These are phyloP conservation scores for Ichthyophonus hoferi DNA, from an alignment of 208 protist genomes.

Conservation along the genomic window DNA sequence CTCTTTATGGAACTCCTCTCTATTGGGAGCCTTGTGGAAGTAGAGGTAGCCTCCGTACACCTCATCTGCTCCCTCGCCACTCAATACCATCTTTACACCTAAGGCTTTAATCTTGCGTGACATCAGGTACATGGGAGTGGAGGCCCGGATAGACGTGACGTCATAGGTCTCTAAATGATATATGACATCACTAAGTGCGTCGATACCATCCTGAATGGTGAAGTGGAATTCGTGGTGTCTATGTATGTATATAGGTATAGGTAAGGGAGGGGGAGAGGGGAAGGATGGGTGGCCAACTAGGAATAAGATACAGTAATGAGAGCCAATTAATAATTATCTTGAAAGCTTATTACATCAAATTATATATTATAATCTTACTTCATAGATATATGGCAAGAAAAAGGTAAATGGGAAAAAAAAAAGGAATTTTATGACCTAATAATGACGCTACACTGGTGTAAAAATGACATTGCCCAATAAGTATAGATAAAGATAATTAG, in stretches of 20 bases:
- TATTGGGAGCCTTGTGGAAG: constrained; percentile 76
- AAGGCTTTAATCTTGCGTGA: constrained; percentile 77
- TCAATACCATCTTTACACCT: constrained; percentile 80
- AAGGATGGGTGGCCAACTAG: too few relatives aligned
- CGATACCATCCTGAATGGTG: constrained; percentile 73
- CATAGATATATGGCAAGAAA: too few relatives aligned
- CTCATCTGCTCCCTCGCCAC: constrained; percentile 76
- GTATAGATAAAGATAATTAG: too few relatives aligned
- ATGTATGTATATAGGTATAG: background rate
- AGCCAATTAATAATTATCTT: too few relatives aligned
- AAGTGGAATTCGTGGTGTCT: constrained; percentile 76
- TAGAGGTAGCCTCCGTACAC: constrained; percentile 78
- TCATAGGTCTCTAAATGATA: constrained; percentile 82
- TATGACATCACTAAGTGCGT: constrained; percentile 76
- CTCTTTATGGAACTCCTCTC: constrained; percentile 68
- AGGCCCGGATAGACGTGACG: constrained; percentile 78
- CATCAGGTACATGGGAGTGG: constrained; percentile 79
- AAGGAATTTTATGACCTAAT: too few relatives aligned
- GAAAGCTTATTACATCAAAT: too few relatives aligned
- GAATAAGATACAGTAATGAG: too few relatives aligned
- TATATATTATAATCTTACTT: too few relatives aligned
- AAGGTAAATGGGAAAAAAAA: too few relatives aligned
- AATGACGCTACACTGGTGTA: too few relatives aligned
- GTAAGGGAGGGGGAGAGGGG: background rate
- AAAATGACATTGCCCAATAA: too few relatives aligned